A percentile compares a stretch with the other conserved stretches of the same genome.
These are phyloP conservation scores for Physocladia obscura DNA, from an alignment of 192 early-diverging fungal genomes.

Conservation along the genomic window DNA sequence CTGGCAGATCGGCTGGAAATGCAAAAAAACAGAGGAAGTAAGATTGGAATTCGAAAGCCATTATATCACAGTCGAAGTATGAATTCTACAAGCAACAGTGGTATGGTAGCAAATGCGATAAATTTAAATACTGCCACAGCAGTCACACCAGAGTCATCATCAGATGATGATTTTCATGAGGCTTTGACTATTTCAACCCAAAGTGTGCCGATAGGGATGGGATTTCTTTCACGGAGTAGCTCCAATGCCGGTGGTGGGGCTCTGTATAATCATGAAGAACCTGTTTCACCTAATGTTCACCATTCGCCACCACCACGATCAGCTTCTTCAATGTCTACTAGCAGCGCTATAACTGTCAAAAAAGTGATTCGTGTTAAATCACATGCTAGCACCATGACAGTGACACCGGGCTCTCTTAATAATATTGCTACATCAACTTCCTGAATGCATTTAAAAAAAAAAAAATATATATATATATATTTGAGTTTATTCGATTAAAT, in stretches of 20 bases:
- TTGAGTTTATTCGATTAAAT: neutral
- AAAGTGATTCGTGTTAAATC: slow-evolving; percentile 24
- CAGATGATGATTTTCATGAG: neutral
- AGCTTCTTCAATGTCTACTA: slow-evolving; percentile 18
- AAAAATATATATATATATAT: no score
- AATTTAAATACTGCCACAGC: neutral
- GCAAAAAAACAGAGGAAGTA: neutral
- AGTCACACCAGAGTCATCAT: neutral
- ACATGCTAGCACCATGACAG: slow-evolving; percentile 18
- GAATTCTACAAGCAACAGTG: neutral
- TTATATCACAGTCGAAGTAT: neutral
- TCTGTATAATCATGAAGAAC: neutral
- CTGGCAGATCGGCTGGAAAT: slow-evolving; percentile 8
- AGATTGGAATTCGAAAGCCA: neutral
- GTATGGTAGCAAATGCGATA: neutral
- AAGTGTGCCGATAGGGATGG: neutral
- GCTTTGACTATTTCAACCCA: neutral
- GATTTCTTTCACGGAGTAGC: neutral
- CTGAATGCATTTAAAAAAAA: neutral
- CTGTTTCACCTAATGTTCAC: neutral
- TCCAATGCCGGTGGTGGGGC: neutral
- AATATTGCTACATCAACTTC: neutral
- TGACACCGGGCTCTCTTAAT: neutral
- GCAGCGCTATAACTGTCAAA: slow-evolving; percentile 1
- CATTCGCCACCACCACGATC: neutral